Evolutionary conservation across 306 rosid genomes (phyloP).

Genomic region (Elaeagnus macrophylla): DNA sequence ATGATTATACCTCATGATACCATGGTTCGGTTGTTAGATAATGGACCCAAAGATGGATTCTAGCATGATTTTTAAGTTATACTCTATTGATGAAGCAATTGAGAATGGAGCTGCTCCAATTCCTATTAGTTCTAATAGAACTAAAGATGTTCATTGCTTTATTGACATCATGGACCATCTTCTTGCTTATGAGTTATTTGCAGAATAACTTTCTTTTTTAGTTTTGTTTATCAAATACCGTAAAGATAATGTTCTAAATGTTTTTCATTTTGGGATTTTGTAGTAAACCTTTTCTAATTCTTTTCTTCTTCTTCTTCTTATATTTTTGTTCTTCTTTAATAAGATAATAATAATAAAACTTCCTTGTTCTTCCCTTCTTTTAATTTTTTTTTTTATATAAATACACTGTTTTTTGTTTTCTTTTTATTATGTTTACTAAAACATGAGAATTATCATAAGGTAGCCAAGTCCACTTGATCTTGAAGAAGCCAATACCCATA

Average conservation of each 20-base stretch:
- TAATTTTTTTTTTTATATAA: too few relatives aligned
- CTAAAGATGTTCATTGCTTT: slow-evolving; percentile 52
- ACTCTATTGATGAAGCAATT: slow-evolving; percentile 91
- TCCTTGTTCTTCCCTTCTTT: too few relatives aligned
- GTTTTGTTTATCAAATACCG: slow-evolving; percentile 10
- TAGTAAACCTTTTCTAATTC: slow-evolving; percentile 9
- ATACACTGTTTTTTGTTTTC: too few relatives aligned
- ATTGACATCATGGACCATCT: slow-evolving; percentile 95
- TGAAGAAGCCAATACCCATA: too few relatives aligned
- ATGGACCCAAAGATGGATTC: slow-evolving; percentile 99
- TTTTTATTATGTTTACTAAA: too few relatives aligned
- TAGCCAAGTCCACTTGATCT: too few relatives aligned
- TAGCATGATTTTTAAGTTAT: slow-evolving; percentile 67
- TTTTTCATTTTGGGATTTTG: neutral
- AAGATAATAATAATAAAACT: too few relatives aligned
- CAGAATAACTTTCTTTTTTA: too few relatives aligned
- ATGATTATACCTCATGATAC: too few relatives aligned
- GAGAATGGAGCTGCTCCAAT: slow-evolving; percentile 93
- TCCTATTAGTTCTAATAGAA: slow-evolving; percentile 68
- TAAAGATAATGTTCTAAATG: neutral
- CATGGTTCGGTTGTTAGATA: slow-evolving; percentile 41
- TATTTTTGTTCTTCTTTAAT: too few relatives aligned
- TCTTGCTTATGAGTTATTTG: slow-evolving; percentile 81
- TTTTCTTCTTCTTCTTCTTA: too few relatives aligned
- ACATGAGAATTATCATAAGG: too few relatives aligned